Percentiles rank a stretch among this genome's conserved stretches.
Evolutionary conservation across 768 basidiomycete species (phyloP).

Genomic region (Dentipellis sp.): DNA sequence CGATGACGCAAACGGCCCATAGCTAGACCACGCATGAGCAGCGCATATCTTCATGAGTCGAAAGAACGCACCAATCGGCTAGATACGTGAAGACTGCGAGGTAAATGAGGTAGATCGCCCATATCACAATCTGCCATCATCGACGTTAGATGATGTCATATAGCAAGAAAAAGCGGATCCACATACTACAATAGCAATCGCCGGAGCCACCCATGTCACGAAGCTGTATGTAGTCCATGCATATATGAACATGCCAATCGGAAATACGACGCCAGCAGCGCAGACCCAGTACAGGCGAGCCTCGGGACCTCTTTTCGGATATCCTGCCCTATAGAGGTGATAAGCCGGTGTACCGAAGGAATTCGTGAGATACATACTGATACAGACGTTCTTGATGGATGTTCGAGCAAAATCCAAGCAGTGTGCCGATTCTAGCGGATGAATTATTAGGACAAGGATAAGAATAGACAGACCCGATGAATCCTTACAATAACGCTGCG

Average conservation of each 20-base stretch:
- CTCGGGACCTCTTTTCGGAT: slow-evolving; percentile 33
- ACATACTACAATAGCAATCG: slow-evolving; percentile 37
- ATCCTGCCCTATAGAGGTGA: slow-evolving; percentile 16
- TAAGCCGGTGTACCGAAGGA: not conserved
- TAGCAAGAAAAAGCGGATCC: slow-evolving; percentile 4
- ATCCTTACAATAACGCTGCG: slow-evolving; percentile 41
- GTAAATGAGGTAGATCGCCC: slow-evolving; percentile 31
- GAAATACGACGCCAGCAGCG: slow-evolving; percentile 42
- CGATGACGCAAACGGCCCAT: slow-evolving; percentile 40
- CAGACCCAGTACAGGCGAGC: slow-evolving; percentile 54
- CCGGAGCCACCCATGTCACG: slow-evolving; percentile 54
- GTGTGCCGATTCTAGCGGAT: slow-evolving; percentile 40
- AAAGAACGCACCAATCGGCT: slow-evolving; percentile 35
- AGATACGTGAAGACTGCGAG: slow-evolving; percentile 38
- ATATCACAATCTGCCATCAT: slow-evolving; percentile 28
- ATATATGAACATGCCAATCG: slow-evolving; percentile 61
- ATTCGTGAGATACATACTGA: slow-evolving; percentile 7
- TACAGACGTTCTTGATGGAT: slow-evolving; percentile 23
- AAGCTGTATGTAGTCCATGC: slow-evolving; percentile 52
- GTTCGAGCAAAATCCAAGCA: slow-evolving; percentile 20
- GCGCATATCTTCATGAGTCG: not conserved
- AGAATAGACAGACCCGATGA: not conserved
- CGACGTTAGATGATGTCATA: not conserved
- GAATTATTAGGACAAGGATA: not conserved
- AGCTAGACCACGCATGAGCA: slow-evolving; percentile 17